Conservation (phyloP, 768 basidiomycete species). For the Pleurotus tuoliensis region DNA sequence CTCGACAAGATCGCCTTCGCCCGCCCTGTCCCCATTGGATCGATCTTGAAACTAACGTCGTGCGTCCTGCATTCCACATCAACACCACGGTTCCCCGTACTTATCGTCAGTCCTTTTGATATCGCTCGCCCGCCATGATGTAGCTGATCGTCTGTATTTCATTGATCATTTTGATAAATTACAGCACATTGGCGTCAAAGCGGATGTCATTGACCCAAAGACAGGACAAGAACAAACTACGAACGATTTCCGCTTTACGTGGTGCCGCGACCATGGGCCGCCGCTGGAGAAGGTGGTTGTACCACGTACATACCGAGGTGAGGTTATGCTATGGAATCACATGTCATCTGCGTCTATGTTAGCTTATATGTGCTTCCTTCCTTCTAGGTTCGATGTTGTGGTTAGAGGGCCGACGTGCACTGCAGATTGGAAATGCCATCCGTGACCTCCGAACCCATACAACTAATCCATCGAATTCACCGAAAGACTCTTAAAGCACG, state of each 20-base stretch:
- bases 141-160: constrained; percentile 19
- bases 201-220: constrained; percentile 65
- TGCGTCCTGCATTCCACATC: constrained; percentile 60
- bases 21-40: constrained; percentile 80
- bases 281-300: constrained; percentile 45
- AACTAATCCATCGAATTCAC: neutral
- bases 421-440: constrained; percentile 69
- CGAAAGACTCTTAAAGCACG: too few relatives aligned
- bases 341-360: too few relatives aligned
- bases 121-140: neutral
- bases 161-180: constrained; percentile 34
- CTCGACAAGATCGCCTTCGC: constrained; percentile 79
- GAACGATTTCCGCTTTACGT: constrained; percentile 77
- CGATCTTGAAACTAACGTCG: constrained; percentile 70
- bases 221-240: constrained; percentile 65
- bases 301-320: constrained; percentile 69
- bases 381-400: constrained; percentile 76
- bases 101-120: constrained; percentile 46
- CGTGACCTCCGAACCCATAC: constrained; percentile 26
- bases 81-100: constrained; percentile 44
- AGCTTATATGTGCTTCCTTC: constrained; percentile 7
- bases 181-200: constrained; percentile 70
- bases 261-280: constrained; percentile 44
- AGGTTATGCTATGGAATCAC: constrained; percentile 11
- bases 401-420: constrained; percentile 72